These are phyloP conservation scores for Cairneyella variabilis DNA, from an alignment of 495 filamentous ascomycete species.

Conservation along the genomic window DNA sequence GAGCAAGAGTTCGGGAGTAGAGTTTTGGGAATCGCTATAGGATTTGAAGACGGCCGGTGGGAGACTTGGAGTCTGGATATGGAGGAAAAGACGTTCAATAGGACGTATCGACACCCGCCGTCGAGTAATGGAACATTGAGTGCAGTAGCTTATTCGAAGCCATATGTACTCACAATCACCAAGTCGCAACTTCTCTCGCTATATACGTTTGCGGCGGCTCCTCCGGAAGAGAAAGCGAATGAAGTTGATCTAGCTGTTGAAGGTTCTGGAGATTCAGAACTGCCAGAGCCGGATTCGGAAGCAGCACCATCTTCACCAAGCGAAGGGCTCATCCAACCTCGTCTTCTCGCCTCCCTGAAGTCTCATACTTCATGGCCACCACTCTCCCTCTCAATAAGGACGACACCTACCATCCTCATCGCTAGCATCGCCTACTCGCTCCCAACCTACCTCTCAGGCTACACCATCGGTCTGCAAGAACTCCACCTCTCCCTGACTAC, in stretches of 20 bases:
- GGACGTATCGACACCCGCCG: conserved; percentile 41
- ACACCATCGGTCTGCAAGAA: conserved; percentile 90
- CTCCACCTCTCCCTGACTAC: conserved; percentile 45
- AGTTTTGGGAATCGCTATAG: conserved; percentile 52
- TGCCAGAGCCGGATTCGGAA: background rate
- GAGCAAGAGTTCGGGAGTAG: conserved; percentile 29
- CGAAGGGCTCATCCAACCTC: conserved; percentile 21
- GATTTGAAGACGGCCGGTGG: conserved; percentile 75
- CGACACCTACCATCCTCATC: conserved; percentile 54
- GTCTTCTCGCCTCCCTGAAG: conserved; percentile 72
- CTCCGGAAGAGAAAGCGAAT: conserved; percentile 11
- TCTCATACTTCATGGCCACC: conserved; percentile 80
- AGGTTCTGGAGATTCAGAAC: background rate
- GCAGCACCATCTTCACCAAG: background rate
- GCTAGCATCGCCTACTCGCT: conserved; percentile 84
- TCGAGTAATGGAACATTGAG: conserved; percentile 61
- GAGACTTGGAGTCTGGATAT: conserved; percentile 50
- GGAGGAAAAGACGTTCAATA: conserved; percentile 37
- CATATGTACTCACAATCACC: conserved; percentile 78
- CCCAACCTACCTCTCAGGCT: conserved; percentile 63
- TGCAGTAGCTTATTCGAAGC: conserved; percentile 67
- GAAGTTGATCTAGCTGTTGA: conserved; percentile 7
- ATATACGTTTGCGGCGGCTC: conserved; percentile 44
- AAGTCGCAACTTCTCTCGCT: conserved; percentile 66
- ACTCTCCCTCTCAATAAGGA: conserved; percentile 71